Evolutionary conservation across 2,329 filamentous ascomycete species (phyloP).

Genomic region (Alternaria rosae): DNA sequence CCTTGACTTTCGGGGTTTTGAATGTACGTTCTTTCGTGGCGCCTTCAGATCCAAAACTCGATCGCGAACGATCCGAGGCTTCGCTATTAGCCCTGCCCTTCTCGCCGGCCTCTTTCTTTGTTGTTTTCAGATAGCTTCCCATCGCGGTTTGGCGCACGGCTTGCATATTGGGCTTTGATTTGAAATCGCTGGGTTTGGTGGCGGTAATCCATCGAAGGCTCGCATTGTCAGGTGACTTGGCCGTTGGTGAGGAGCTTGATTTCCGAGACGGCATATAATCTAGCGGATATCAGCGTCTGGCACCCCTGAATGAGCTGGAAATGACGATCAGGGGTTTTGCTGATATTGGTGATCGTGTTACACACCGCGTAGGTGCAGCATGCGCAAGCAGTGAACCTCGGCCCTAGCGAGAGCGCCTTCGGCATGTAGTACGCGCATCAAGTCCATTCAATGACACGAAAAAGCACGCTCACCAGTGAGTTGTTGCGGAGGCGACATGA

Average conservation of each 20-base stretch:
- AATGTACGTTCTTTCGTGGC: constrained; percentile 12
- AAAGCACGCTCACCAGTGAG: constrained; percentile 31
- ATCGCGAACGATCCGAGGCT: constrained; percentile 24
- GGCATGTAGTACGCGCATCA: not conserved
- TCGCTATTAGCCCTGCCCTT: constrained; percentile 24
- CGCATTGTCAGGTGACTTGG: constrained; percentile 8
- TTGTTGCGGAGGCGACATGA: constrained; percentile 33
- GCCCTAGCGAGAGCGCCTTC: constrained; percentile 4
- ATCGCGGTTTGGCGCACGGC: constrained; percentile 48
- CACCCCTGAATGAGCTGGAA: not conserved
- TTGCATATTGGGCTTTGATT: constrained; percentile 42
- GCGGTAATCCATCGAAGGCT: constrained; percentile 45
- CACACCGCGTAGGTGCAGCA: not conserved
- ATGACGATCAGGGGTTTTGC: not conserved
- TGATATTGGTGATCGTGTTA: not conserved
- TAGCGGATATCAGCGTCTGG: constrained; percentile 9
- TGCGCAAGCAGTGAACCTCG: constrained; percentile 5
- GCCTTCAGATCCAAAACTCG: constrained; percentile 23
- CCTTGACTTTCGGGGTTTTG: not conserved
- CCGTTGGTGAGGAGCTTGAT: constrained; percentile 21
- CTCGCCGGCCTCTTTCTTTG: constrained; percentile 23
- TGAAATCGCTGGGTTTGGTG: constrained; percentile 42
- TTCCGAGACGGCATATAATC: constrained; percentile 17
- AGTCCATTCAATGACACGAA: constrained; percentile 10
- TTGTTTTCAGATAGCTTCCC: constrained; percentile 38